A percentile compares a stretch with the other conserved stretches of the same genome.
Evolutionary conservation across 495 filamentous ascomycete species (phyloP).

Genomic region (Arthonia radiata): DNA sequence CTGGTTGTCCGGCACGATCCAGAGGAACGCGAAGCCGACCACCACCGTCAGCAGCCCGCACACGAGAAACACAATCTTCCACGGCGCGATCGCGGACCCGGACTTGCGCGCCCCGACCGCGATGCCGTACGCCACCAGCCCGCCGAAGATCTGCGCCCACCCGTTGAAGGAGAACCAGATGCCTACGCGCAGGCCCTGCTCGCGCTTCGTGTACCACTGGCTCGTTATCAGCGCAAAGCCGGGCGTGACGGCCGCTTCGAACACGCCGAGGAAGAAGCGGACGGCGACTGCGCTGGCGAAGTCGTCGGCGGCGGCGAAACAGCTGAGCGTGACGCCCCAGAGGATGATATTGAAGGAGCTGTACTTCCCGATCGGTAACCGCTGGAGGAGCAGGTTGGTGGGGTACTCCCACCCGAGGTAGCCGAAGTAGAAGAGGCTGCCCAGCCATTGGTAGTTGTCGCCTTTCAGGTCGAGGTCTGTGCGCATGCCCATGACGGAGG

Average conservation of each 20-base stretch:
- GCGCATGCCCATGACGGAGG: constrained; percentile 35
- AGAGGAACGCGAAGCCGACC: constrained; percentile 33
- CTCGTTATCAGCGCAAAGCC: constrained; percentile 37
- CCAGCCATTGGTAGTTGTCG: constrained; percentile 42
- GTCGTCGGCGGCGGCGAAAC: constrained; percentile 24
- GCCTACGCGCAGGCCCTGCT: constrained; percentile 30
- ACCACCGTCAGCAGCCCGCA: constrained; percentile 34
- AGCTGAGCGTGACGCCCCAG: constrained; percentile 30
- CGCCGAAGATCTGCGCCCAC: constrained; percentile 34
- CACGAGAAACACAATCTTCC: constrained; percentile 46
- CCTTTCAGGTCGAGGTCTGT: constrained; percentile 26
- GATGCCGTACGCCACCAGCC: constrained; percentile 39
- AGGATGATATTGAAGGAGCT: constrained; percentile 28
- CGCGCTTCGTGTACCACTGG: constrained; percentile 37
- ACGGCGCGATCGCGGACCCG: constrained; percentile 29
- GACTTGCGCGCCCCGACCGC: constrained; percentile 27
- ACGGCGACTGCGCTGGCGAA: constrained; percentile 27
- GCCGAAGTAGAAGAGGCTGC: constrained; percentile 57
- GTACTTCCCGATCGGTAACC: constrained; percentile 33
- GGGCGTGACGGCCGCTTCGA: constrained; percentile 36
- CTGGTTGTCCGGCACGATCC: constrained; percentile 42
- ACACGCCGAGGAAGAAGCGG: constrained; percentile 33
- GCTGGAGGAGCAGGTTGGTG: constrained; percentile 32
- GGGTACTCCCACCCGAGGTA: constrained; percentile 46
- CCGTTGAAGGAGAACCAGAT: constrained; percentile 43